These are phyloP conservation scores for Laguncularia racemosa DNA, from an alignment of 345 rosid genomes.

Conservation along the genomic window DNA sequence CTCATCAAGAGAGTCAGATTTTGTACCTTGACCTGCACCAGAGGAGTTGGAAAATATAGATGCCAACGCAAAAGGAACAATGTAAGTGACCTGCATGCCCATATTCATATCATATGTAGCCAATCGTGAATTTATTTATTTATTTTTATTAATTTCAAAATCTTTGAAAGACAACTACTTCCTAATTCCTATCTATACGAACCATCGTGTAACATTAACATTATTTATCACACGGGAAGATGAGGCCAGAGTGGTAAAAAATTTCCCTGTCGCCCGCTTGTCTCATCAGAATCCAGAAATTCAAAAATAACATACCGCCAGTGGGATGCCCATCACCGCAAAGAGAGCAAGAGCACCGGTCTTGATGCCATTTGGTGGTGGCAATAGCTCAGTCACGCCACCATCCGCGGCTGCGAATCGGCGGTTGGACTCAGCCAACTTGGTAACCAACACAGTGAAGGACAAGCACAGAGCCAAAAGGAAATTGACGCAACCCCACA, in stretches of 20 bases:
- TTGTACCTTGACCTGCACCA: conserved; percentile 83
- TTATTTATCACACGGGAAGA: too few relatives aligned
- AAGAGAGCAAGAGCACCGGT: conserved; percentile 57
- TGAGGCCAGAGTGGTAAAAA: too few relatives aligned
- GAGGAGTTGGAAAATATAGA: conserved; percentile 54
- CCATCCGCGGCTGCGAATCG: conserved; percentile 3
- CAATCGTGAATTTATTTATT: too few relatives aligned
- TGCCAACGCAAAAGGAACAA: conserved; percentile 87
- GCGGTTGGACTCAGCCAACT: conserved; percentile 46
- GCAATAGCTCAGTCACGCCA: conserved; percentile 1
- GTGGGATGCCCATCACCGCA: conserved; percentile 70
- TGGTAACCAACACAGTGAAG: conserved; percentile 46
- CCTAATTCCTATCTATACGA: too few relatives aligned
- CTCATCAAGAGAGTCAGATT: conserved; percentile 6
- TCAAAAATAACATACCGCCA: conserved; percentile 37
- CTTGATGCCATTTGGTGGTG: conserved; percentile 40
- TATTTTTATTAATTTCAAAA: too few relatives aligned
- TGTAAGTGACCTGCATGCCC: conserved; percentile 66
- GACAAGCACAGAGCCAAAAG: conserved; percentile 50
- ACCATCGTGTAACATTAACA: too few relatives aligned
- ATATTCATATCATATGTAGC: not conserved
- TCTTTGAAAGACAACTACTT: too few relatives aligned
- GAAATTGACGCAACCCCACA: conserved; percentile 72
- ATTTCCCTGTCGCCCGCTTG: too few relatives aligned
- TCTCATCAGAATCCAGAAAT: too few relatives aligned